phyloP scores from a whole-genome alignment of 1,139 yeast species.

The Diutina pseudorugosa region DNA sequence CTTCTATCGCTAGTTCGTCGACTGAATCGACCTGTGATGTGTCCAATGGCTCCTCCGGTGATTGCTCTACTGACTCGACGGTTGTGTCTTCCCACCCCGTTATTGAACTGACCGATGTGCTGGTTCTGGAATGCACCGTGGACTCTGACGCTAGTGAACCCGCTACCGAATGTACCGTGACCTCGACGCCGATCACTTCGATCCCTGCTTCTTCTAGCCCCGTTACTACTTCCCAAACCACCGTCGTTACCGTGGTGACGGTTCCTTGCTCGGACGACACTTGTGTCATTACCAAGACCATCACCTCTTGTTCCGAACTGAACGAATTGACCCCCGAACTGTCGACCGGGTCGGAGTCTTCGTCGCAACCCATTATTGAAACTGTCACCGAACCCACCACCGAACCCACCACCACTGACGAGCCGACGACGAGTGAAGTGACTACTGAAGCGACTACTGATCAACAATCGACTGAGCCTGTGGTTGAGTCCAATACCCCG shows the following conservation, averaged over 20 bases:
- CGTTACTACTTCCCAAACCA: constrained; percentile 1
- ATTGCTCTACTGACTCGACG: constrained; percentile 19
- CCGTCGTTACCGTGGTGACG: not conserved
- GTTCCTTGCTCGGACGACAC: not conserved
- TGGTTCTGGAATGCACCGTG: too few relatives aligned
- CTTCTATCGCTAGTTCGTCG: not conserved
- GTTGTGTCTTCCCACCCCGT: constrained; percentile 11
- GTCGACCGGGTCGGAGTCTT: not conserved
- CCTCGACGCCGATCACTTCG: too few relatives aligned
- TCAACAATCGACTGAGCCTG: not conserved
- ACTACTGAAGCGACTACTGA: not conserved
- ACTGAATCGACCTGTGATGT: not conserved
- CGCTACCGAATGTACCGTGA: too few relatives aligned
- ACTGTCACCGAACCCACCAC: not conserved
- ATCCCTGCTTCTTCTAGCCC: not conserved
- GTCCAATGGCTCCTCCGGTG: not conserved
- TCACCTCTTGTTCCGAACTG: constrained; percentile 7
- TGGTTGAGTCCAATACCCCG: not conserved
- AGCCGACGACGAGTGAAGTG: not conserved
- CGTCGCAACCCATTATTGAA: not conserved
- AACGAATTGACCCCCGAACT: not conserved
- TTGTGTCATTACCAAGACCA: too few relatives aligned
- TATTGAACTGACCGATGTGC: too few relatives aligned
- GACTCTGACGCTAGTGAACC: too few relatives aligned
- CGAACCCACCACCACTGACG: not conserved